Percentiles rank a stretch among this genome's conserved stretches.
Conservation (phyloP, 495 filamentous ascomycete genomes). For the Lophiostoma macrostomum region DNA sequence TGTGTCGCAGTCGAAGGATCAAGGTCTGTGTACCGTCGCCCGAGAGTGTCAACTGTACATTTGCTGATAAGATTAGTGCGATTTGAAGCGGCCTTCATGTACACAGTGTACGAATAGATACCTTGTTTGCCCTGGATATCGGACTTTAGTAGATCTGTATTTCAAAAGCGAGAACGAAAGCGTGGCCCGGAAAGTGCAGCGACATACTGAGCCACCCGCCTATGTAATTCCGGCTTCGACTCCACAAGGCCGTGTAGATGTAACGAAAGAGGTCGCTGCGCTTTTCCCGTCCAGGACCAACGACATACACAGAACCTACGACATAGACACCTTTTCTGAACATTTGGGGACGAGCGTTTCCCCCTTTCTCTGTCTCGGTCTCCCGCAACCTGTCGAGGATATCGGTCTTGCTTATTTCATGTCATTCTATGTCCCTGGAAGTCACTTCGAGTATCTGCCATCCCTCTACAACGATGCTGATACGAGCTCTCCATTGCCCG, state of each 20-base stretch:
- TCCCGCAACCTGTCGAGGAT: background rate
- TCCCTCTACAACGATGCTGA: background rate
- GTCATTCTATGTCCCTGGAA: slow-evolving; percentile 8
- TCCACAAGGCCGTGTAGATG: too few species aligned
- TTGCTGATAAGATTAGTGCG: slow-evolving; percentile 11
- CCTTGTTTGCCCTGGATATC: slow-evolving; percentile 6
- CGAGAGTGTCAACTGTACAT: too few species aligned
- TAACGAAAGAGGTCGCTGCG: too few species aligned
- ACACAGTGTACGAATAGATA: background rate
- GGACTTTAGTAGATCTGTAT: background rate
- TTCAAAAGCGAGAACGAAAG: slow-evolving; percentile 9
- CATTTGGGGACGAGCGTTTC: too few species aligned
- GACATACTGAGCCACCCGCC: background rate
- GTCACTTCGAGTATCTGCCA: slow-evolving; percentile 9
- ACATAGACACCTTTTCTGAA: too few species aligned
- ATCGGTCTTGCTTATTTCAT: slow-evolving; percentile 6
- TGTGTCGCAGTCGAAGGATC: slow-evolving; percentile 6
- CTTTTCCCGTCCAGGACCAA: too few species aligned
- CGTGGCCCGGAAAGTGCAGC: background rate
- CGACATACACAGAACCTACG: too few species aligned
- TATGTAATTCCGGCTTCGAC: background rate
- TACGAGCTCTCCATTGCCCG: background rate
- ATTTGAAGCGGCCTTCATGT: background rate
- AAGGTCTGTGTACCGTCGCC: too few species aligned
- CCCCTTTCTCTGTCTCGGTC: background rate